phyloP scores from a whole-genome alignment of 2,329 filamentous ascomycete genomes.

The Phialemoniopsis sp. region DNA sequence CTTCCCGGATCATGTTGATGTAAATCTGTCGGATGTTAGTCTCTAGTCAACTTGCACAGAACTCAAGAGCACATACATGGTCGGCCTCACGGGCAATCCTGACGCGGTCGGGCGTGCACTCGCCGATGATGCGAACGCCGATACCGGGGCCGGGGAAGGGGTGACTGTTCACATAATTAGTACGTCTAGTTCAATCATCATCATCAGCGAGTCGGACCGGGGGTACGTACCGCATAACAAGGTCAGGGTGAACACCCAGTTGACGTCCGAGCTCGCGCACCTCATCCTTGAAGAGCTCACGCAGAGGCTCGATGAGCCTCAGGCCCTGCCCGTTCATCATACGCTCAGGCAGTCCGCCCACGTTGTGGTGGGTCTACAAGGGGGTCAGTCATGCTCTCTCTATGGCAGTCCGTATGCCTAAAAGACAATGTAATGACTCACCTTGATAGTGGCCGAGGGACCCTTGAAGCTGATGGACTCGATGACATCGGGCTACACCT shows the following conservation, averaged over 20 bases:
- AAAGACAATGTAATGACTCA: constrained; percentile 7
- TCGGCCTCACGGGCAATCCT: constrained; percentile 76
- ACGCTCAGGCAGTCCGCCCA: constrained; percentile 33
- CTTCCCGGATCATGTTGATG: constrained; percentile 69
- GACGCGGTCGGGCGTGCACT: constrained; percentile 76
- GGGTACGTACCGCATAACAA: constrained; percentile 77
- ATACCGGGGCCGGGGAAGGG: constrained; percentile 43
- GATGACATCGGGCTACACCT: constrained; percentile 34
- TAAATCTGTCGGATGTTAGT: constrained; percentile 48
- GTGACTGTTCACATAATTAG: constrained; percentile 8
- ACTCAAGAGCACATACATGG: constrained; percentile 18
- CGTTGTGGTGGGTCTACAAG: constrained; percentile 33
- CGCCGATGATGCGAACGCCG: constrained; percentile 77
- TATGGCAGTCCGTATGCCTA: constrained; percentile 4
- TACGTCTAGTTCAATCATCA: constrained; percentile 4
- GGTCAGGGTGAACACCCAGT: constrained; percentile 67
- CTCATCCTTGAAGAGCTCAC: constrained; percentile 82
- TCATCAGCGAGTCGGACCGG: constrained; percentile 42
- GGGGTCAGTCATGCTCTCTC: constrained; percentile 8
- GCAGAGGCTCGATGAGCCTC: constrained; percentile 73
- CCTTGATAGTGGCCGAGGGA: constrained; percentile 46
- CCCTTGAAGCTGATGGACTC: constrained; percentile 45
- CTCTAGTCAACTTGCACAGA: too few relatives aligned
- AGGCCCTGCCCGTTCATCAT: constrained; percentile 35
- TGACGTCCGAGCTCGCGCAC: constrained; percentile 66